phyloP scores from a whole-genome alignment of 495 filamentous ascomycete genomes.

The Penicillium lagena region DNA sequence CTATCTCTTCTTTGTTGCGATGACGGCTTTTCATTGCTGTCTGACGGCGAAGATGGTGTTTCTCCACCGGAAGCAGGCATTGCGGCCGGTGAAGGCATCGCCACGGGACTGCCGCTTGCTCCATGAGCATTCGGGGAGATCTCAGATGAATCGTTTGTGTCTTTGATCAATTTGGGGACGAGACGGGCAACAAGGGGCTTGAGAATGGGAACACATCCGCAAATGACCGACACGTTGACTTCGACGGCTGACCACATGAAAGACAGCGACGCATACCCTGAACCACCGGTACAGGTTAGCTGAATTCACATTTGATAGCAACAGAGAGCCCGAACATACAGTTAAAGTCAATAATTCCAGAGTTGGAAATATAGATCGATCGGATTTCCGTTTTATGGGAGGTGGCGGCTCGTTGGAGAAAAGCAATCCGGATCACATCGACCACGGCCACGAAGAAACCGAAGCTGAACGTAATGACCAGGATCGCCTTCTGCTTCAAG shows the following conservation, averaged over 20 bases:
- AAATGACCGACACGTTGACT: conserved; percentile 83
- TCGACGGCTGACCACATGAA: conserved; percentile 94
- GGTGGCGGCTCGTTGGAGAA: conserved; percentile 67
- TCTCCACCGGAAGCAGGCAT: not conserved
- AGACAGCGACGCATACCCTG: conserved; percentile 71
- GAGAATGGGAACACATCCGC: conserved; percentile 79
- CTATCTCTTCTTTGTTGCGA: conserved; percentile 8
- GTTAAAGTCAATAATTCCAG: conserved; percentile 43
- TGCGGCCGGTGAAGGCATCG: conserved; percentile 6
- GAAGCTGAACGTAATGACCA: conserved; percentile 74
- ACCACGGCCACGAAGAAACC: conserved; percentile 83
- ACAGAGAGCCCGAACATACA: conserved; percentile 28
- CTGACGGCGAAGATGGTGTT: conserved; percentile 2
- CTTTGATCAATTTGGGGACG: conserved; percentile 63
- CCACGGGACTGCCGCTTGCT: conserved; percentile 9
- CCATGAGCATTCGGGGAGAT: conserved; percentile 5
- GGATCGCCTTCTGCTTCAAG: conserved; percentile 73
- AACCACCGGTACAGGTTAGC: not conserved
- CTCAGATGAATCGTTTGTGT: conserved; percentile 30
- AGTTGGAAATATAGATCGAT: conserved; percentile 27
- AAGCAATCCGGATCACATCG: conserved; percentile 84
- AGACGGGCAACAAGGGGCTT: conserved; percentile 78
- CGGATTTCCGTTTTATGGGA: conserved; percentile 23
- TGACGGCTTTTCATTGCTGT: conserved; percentile 9
- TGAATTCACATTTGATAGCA: not conserved